Base-by-base conservation (phyloP, 164 flowering plant genomes). In the Vitis rupestris region DNA sequence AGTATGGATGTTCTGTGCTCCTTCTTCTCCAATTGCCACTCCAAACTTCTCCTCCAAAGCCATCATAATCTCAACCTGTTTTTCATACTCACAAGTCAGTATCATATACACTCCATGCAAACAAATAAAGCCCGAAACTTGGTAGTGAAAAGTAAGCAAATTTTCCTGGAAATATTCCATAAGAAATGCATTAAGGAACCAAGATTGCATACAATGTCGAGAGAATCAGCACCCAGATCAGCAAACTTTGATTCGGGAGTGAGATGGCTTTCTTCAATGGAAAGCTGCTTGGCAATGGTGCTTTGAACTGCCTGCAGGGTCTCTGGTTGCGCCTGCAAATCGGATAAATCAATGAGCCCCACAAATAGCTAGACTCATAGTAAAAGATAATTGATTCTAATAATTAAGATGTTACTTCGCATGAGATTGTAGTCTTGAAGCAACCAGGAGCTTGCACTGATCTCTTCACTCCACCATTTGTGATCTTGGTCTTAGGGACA, bases 31-130 rank as follows among this genome's bases (percentile, higher is more conserved):
- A 47, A 88, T 75, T 1, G 88, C 81, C 47, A 88, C 88, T 47
- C 76, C 84, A 66, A 88, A 88, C 48, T 75, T 79, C 71, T 88
- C 92, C 64, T 88, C 92, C 76, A 88, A 65, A 15, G 87, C 85
- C 92, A 85, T 86, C 88, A 88, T 81, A 30, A 85, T 81, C 60
- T 84, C 87, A 51, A 84, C 82, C 85, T 82, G 74, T 3, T 17
- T 9, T 37, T 16, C 2, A 62, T 23, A 37, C 19, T 48, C 3
- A 2, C 7, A 57, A 31, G 44, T 37, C 44, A 37, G 44, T 37
- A 37, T 37, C 44, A 37, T 37, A 4, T 37, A 37, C 44, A 3
- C 44, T 37, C 27, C 2, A 23, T 23, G 27, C 27, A 23, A 23
- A 23, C 27, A 23, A 23, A 23, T 2, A 23, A 23, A 23, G 27